Conservation (phyloP, 352 stramenopile genomes). For the Phytophthora aleatoria region DNA sequence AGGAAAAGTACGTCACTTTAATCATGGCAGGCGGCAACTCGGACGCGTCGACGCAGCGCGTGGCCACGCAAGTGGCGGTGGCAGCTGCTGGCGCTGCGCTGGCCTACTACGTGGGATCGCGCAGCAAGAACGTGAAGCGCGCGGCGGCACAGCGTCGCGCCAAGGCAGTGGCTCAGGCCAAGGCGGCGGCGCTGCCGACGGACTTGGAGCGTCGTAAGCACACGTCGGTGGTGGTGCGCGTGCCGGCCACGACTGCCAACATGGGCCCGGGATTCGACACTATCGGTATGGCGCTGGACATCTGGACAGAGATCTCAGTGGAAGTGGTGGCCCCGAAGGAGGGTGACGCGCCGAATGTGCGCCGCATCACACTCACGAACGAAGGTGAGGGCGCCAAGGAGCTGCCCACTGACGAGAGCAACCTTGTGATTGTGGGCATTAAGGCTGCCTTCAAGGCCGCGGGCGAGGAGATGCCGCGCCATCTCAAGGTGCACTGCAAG, state of each 20-base stretch:
- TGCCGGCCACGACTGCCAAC: conserved; percentile 98
- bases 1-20: conserved; percentile 12
- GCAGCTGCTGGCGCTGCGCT: conserved; percentile 55
- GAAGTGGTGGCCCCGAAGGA: conserved; percentile 65
- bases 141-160: conserved; percentile 24
- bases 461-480: conserved; percentile 91
- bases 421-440: conserved; percentile 94
- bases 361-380: conserved; percentile 95
- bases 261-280: conserved; percentile 98
- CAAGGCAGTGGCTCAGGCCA: conserved; percentile 26
- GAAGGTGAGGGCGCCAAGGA: conserved; percentile 96
- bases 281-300: conserved; percentile 98
- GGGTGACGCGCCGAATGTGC: conserved; percentile 33
- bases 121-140: conserved; percentile 47
- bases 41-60: conserved; percentile 30
- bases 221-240: conserved; percentile 96
- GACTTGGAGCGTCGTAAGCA: conserved; percentile 53
- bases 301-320: conserved; percentile 99
- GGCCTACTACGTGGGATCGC: conserved; percentile 66
- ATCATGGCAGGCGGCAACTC: conserved; percentile 29
- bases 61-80: conserved; percentile 65
- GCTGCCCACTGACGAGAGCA: conserved; percentile 90
- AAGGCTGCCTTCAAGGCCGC: conserved; percentile 96
- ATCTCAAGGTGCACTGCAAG: conserved; percentile 97
- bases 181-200: conserved; percentile 26